These are phyloP conservation scores for Trichosanthes cucumerina DNA, from an alignment of 306 rosid species.

Conservation along the genomic window DNA sequence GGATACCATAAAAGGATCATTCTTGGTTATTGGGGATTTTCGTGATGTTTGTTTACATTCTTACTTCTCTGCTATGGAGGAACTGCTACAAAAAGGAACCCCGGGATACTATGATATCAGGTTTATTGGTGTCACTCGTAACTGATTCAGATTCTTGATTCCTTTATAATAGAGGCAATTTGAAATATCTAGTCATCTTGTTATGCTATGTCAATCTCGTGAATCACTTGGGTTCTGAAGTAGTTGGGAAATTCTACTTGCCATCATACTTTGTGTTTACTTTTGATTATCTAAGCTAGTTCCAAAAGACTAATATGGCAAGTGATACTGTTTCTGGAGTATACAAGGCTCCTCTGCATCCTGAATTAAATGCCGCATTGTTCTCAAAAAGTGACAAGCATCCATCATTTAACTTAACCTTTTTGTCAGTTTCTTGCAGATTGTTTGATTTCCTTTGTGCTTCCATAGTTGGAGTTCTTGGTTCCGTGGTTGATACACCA, in stretches of 20 bases:
- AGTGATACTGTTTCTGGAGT: not conserved
- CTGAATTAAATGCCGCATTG: not conserved
- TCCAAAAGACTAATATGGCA: not conserved
- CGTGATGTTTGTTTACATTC: slow-evolving; percentile 61
- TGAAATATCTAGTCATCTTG: not conserved
- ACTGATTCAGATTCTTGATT: not conserved
- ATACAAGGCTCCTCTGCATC: not conserved
- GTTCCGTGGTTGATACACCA: slow-evolving; percentile 52
- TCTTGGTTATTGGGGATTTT: slow-evolving; percentile 57
- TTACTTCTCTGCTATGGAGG: slow-evolving; percentile 77
- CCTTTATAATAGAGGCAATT: not conserved
- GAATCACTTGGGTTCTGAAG: not conserved
- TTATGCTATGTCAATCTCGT: not conserved
- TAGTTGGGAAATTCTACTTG: not conserved
- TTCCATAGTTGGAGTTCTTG: slow-evolving; percentile 46
- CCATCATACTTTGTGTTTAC: not conserved
- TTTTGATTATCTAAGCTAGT: not conserved
- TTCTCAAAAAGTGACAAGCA: not conserved
- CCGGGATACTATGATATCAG: slow-evolving; percentile 73
- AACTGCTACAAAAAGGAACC: slow-evolving; percentile 42
- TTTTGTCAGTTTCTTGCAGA: slow-evolving; percentile 35
- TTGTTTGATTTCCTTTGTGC: slow-evolving; percentile 67
- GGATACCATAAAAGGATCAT: slow-evolving; percentile 49
- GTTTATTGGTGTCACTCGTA: slow-evolving; percentile 21
- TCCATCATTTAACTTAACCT: not conserved